phyloP scores from a whole-genome alignment of 257 asterid species.

The Apocynum venetum region DNA sequence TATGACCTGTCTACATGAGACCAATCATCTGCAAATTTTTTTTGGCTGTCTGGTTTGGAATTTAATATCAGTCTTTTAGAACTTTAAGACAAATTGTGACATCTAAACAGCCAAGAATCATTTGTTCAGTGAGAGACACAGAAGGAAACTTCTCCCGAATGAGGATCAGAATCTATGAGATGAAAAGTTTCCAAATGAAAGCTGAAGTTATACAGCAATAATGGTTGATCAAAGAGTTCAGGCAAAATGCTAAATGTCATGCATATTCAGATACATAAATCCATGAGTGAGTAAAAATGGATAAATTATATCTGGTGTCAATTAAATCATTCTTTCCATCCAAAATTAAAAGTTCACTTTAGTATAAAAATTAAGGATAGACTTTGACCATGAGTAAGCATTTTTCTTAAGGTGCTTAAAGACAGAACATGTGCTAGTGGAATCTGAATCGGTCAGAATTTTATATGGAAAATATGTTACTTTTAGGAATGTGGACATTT shows the following conservation, averaged over 20 bases:
- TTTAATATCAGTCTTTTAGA: neutral
- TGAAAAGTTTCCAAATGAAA: neutral
- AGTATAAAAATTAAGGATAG: neutral
- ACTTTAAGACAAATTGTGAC: too few relatives aligned
- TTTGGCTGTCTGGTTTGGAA: neutral
- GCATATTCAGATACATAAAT: neutral
- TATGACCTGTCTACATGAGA: neutral
- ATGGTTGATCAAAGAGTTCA: neutral
- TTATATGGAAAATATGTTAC: neutral
- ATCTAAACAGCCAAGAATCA: too few relatives aligned
- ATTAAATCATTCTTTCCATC: neutral
- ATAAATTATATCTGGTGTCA: neutral
- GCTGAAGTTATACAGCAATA: neutral
- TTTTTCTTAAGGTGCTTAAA: too few relatives aligned
- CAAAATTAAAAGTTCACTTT: neutral
- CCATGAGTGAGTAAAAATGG: neutral
- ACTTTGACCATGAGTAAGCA: neutral
- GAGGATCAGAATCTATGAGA: neutral
- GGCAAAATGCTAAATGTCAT: neutral
- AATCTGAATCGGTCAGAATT: neutral
- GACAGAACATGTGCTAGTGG: neutral
- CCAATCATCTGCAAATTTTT: neutral
- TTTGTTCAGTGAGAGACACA: neutral
- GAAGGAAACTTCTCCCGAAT: neutral
- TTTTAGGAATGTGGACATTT: neutral